phyloP scores from a whole-genome alignment of 2,329 filamentous ascomycete species.

The Ceratocystis albifundus region DNA sequence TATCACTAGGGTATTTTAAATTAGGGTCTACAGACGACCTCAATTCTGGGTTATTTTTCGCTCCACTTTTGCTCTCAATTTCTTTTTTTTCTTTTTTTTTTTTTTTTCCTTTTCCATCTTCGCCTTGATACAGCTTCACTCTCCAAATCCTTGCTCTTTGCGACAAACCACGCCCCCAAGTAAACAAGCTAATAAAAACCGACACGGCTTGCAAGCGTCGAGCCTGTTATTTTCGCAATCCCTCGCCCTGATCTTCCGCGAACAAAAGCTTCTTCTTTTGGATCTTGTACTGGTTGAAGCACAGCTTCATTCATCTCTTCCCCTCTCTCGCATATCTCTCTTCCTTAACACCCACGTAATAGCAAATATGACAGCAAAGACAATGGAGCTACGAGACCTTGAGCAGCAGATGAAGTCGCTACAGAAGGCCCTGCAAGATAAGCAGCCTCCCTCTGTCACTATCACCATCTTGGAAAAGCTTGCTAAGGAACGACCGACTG shows the following conservation, averaged over 20 bases:
- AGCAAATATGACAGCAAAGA: conserved; percentile 21
- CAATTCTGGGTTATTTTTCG: neutral
- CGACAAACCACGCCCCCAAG: conserved; percentile 14
- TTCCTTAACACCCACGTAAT: neutral
- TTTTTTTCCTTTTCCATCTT: conserved; percentile 1
- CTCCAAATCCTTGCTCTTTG: conserved; percentile 1
- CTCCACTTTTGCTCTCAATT: neutral
- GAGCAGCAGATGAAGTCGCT: conserved; percentile 65
- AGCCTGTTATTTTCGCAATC: neutral
- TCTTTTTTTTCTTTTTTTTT: too few relatives aligned
- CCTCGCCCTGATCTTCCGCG: too few relatives aligned
- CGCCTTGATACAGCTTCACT: neutral
- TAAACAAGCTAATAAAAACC: too few relatives aligned
- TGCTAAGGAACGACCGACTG: conserved; percentile 73
- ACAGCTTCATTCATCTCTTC: neutral
- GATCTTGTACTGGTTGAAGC: too few relatives aligned
- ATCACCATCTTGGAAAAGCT: conserved; percentile 65
- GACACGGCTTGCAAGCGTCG: neutral
- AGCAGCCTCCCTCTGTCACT: conserved; percentile 61
- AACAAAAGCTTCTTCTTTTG: too few relatives aligned
- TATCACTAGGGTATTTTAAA: too few relatives aligned
- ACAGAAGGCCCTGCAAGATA: conserved; percentile 62
- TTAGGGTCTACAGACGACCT: neutral
- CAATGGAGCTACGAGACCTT: conserved; percentile 74
- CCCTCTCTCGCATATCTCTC: neutral